phyloP scores from a whole-genome alignment of 345 rosid species.

The Salix suchowensis region DNA sequence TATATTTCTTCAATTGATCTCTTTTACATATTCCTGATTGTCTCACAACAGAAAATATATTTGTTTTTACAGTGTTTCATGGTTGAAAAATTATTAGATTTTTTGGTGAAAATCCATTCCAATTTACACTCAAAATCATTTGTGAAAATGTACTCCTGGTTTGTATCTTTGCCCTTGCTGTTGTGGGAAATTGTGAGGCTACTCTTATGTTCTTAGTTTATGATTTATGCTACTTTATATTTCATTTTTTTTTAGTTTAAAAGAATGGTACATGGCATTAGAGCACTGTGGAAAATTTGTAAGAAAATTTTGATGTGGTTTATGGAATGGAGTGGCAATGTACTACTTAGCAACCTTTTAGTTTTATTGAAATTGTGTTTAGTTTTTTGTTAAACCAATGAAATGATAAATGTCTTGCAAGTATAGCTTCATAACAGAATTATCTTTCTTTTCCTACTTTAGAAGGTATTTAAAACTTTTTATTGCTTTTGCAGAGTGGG shows the following conservation, averaged over 20 bases:
- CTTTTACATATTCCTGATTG: not conserved
- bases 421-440: not conserved
- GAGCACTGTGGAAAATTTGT: not conserved
- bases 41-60: not conserved
- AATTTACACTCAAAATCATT: not conserved
- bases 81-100: not conserved
- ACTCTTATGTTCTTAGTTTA: not conserved
- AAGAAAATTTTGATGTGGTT: not conserved
- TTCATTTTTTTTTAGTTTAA: too few relatives aligned
- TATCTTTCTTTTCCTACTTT: not conserved
- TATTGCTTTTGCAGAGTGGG: conserved; percentile 48
- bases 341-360: not conserved
- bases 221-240: too few relatives aligned
- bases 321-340: not conserved
- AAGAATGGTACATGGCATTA: not conserved
- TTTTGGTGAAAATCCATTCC: not conserved
- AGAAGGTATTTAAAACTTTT: not conserved
- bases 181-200: not conserved
- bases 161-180: not conserved
- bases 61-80: not conserved
- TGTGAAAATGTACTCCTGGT: not conserved
- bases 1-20: too few relatives aligned
- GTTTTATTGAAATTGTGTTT: not conserved
- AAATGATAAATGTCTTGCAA: not conserved
- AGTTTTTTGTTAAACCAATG: not conserved